Evolutionary conservation across 2,329 filamentous ascomycete species (phyloP), one percentile per base, ranked within the genome.

Genomic region (Ophiognomonia clavigignenti-juglandacearum): DNA sequence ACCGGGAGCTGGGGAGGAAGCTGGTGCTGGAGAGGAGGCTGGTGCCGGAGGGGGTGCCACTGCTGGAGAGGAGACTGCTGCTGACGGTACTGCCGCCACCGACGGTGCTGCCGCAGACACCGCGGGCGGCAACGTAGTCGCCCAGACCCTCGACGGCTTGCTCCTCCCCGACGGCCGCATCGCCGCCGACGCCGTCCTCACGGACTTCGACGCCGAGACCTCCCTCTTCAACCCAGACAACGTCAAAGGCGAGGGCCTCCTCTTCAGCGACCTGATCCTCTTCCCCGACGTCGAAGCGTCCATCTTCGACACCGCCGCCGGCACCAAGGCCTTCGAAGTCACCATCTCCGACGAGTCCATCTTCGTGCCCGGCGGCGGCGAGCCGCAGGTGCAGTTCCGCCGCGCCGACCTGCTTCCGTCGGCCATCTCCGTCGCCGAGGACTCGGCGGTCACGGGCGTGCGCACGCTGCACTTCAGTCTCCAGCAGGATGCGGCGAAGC

Each of bases 381-480:
- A 63, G 47, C 51, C 59, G 2, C 71, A 74, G 52, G 60, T 60
- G 6, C 70, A 72, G 10, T 74, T 73, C 59, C 63, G 71, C 34
- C 65, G 71, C 43, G 70, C 69, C 3, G 71, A 72, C 26, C 61
- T 74, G 43, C 64, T 72, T 35, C 61, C 68, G n/a, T 43, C 57
- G 59, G 46, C 65, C 65, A 59, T 61, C 61, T 54, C 53, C 6
- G 60, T 57, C 13, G 52, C 65, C 16, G 62, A 66, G 26, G 69
- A 70, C 20, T 59, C 62, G 18, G 68, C 67, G 20, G 65, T 62
- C 31, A 66, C 61, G 23, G 71, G 70, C 11, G 56, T 68, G 37
- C 70, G 71, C 53, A 72, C 71, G 1, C 60, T 73, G 51, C 72
- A 74, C 57, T 73, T 67, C 55, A 69, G 65, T 43, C 62, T 74